These are phyloP conservation scores for Pigoraptor vietnamica DNA, from an alignment of 78 protist genomes.

Conservation along the genomic window DNA sequence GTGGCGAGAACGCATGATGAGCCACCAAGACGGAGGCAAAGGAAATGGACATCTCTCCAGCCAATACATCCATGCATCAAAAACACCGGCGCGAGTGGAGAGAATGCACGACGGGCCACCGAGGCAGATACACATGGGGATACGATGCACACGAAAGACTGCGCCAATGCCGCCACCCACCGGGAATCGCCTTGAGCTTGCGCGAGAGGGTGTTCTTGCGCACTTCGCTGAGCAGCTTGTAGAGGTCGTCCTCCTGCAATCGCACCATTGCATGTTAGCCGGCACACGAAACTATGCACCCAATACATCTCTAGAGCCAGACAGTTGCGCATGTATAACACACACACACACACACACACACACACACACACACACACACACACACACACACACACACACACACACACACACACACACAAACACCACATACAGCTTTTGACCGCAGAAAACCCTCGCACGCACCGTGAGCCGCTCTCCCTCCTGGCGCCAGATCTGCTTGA, in stretches of 20 bases:
- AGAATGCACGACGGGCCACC: background rate
- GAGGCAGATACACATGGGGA: background rate
- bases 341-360: background rate
- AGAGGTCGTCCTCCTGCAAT: background rate
- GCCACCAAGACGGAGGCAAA: too few species aligned
- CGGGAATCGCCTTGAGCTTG: background rate
- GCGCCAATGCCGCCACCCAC: background rate
- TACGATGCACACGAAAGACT: background rate
- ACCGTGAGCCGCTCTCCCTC: background rate
- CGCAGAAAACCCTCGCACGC: too few species aligned
- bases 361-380: background rate
- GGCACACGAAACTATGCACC: too few species aligned
- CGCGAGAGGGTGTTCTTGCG: background rate
- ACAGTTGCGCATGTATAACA: background rate
- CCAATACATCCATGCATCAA: too few species aligned
- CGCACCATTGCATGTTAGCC: background rate
- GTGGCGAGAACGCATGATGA: too few species aligned
- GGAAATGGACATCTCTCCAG: too few species aligned
- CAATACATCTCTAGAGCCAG: too few species aligned
- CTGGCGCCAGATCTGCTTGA: background rate
- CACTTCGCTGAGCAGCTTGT: background rate
- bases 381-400: background rate
- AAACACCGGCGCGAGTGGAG: too few species aligned
- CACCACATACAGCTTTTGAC: too few species aligned
- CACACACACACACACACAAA: background rate